Percentiles rank a stretch among this genome's conserved stretches.
Conservation (phyloP, 495 filamentous ascomycete species). For the Penicillium fimorum region DNA sequence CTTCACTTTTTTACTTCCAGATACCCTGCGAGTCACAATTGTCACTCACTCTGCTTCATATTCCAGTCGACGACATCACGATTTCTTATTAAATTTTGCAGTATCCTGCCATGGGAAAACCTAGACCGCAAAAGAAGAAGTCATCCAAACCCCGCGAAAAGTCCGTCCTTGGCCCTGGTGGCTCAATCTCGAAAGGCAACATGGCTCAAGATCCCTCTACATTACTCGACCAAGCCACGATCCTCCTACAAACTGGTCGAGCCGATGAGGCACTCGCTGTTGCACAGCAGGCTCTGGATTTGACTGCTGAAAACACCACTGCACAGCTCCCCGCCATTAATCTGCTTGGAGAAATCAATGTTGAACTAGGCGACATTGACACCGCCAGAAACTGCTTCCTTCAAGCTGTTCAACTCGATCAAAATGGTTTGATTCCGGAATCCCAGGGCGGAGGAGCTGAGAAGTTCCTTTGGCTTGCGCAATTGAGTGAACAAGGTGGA, state of each 20-base stretch:
- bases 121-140: slow-evolving; percentile 47
- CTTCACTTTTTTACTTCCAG: slow-evolving; percentile 27
- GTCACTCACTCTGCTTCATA: slow-evolving; percentile 5
- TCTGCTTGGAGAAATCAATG: slow-evolving; percentile 76
- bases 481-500: slow-evolving; percentile 86
- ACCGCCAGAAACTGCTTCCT: slow-evolving; percentile 66
- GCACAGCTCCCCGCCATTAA: slow-evolving; percentile 64
- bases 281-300: slow-evolving; percentile 60
- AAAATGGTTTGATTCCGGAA: slow-evolving; percentile 60
- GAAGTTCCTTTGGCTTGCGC: slow-evolving; percentile 94
- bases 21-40: slow-evolving; percentile 13
- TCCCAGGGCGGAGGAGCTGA: slow-evolving; percentile 77
- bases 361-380: slow-evolving; percentile 80
- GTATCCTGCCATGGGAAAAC: slow-evolving; percentile 45
- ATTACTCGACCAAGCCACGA: slow-evolving; percentile 66
- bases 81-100: slow-evolving; percentile 1
- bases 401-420: slow-evolving; percentile 68
- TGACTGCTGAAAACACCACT: slow-evolving; percentile 38
- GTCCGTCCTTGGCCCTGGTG: slow-evolving; percentile 47
- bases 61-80: background rate
- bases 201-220: slow-evolving; percentile 50
- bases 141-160: slow-evolving; percentile 45
- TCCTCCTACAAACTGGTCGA: slow-evolving; percentile 68
- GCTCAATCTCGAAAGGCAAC: slow-evolving; percentile 44
- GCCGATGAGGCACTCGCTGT: slow-evolving; percentile 64